Conservation (phyloP, 2,329 filamentous ascomycete genomes). For the Trichoderma citrinoviride region DNA sequence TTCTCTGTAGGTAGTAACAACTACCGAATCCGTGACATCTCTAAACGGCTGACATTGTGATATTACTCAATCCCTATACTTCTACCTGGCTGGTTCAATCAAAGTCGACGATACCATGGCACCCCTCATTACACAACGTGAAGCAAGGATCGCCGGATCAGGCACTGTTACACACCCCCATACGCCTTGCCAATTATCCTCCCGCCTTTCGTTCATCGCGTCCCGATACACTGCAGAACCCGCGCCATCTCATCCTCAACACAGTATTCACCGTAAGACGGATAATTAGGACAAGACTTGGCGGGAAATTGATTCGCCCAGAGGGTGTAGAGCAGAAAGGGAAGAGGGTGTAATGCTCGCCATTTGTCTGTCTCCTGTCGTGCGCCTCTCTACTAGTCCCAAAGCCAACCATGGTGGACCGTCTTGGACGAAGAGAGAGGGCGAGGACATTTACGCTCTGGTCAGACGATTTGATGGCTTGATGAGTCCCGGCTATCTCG, state of each 20-base stretch:
- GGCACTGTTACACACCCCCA: not conserved
- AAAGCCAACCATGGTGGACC: not conserved
- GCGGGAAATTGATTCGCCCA: not conserved
- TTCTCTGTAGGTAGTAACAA: no score
- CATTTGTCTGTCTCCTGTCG: not conserved
- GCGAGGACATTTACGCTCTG: not conserved
- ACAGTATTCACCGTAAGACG: not conserved
- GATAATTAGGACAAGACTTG: not conserved
- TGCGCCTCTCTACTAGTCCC: not conserved
- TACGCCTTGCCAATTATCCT: not conserved
- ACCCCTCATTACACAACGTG: not conserved
- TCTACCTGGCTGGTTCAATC: not conserved
- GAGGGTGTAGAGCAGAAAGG: not conserved
- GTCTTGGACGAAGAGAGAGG: not conserved
- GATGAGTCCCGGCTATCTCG: not conserved
- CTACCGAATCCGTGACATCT: no score
- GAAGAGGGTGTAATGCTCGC: not conserved
- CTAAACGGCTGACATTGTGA: no score
- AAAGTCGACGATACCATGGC: not conserved
- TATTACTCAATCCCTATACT: no score
- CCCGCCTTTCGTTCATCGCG: not conserved
- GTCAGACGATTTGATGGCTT: not conserved
- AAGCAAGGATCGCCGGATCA: not conserved
- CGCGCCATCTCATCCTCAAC: not conserved
- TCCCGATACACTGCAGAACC: not conserved